Evolutionary conservation across 192 early-diverging fungal species (phyloP).

Genomic region (Mortierella claussenii): DNA sequence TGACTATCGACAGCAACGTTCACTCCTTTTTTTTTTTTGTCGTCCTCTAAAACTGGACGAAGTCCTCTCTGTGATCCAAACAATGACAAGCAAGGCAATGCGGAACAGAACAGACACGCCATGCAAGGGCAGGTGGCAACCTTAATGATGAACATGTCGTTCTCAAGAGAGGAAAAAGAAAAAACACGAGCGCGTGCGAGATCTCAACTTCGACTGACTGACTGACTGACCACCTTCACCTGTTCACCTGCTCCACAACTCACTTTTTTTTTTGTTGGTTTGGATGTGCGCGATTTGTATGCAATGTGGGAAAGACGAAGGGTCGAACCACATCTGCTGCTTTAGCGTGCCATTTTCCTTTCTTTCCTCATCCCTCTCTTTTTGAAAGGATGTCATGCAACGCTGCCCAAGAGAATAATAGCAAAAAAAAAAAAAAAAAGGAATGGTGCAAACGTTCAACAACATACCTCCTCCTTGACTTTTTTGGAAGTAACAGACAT

Average conservation of each 20-base stretch:
- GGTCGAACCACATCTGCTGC: slow-evolving; percentile 18
- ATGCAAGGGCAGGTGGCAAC: slow-evolving; percentile 1
- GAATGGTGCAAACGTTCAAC: background rate
- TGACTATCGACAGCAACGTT: background rate
- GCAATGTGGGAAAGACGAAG: slow-evolving; percentile 9
- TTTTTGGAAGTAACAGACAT: slow-evolving; percentile 6
- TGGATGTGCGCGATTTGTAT: slow-evolving; percentile 3
- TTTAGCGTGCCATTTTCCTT: background rate
- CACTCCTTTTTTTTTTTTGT: no score
- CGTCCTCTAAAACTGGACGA: no score
- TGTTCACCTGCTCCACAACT: background rate
- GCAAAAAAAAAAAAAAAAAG: background rate
- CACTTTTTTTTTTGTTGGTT: background rate
- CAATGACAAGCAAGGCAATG: background rate
- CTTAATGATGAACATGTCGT: background rate
- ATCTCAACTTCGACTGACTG: background rate
- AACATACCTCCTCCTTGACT: slow-evolving; percentile 33
- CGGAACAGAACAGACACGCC: background rate
- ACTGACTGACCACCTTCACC: slow-evolving; percentile 1
- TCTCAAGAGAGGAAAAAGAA: background rate
- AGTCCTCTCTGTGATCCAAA: background rate
- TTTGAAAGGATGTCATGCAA: background rate
- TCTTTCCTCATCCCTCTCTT: background rate
- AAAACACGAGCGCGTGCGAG: background rate
- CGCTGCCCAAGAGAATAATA: background rate